Percentiles rank a stretch among this genome's conserved stretches.
Evolutionary conservation across 148 eudicot genomes (phyloP).

Genomic region (Hydrangea macrophylla): DNA sequence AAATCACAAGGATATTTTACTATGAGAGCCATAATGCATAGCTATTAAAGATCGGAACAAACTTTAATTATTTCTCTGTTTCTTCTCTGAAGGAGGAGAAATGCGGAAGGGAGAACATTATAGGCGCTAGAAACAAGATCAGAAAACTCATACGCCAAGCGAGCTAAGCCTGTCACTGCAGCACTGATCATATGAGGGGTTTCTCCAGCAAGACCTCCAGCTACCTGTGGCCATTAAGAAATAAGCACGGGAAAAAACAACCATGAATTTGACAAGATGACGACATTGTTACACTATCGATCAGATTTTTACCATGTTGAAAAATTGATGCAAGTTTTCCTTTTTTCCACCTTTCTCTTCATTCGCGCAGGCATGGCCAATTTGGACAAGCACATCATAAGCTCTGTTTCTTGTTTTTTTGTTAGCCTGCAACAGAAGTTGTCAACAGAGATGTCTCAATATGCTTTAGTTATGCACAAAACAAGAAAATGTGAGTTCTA

Average conservation of each 20-base stretch:
- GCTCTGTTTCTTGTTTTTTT: conserved; percentile 93
- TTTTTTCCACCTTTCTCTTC: conserved; percentile 68
- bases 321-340: conserved; percentile 64
- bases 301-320: conserved; percentile 54
- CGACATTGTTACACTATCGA: background rate
- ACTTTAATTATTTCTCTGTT: conserved; percentile 85
- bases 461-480: background rate
- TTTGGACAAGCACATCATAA: conserved; percentile 89
- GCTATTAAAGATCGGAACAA: conserved; percentile 1
- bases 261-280: background rate
- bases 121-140: conserved; percentile 81
- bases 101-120: conserved; percentile 70
- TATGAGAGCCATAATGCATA: background rate
- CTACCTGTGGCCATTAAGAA: conserved; percentile 46
- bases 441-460: conserved; percentile 10
- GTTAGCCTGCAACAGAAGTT: conserved; percentile 52
- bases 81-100: conserved; percentile 77
- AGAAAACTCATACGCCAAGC: conserved; percentile 90
- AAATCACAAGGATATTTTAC: background rate
- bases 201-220: conserved; percentile 82
- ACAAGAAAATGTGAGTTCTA: no score
- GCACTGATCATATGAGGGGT: conserved; percentile 97
- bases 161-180: conserved; percentile 94
- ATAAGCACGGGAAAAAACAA: conserved; percentile 1
- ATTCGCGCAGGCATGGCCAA: conserved; percentile 85